Percentiles rank a stretch among this genome's conserved stretches.
phyloP scores from a whole-genome alignment of 176 grass and related monocot species.

The Cocos nucifera region DNA sequence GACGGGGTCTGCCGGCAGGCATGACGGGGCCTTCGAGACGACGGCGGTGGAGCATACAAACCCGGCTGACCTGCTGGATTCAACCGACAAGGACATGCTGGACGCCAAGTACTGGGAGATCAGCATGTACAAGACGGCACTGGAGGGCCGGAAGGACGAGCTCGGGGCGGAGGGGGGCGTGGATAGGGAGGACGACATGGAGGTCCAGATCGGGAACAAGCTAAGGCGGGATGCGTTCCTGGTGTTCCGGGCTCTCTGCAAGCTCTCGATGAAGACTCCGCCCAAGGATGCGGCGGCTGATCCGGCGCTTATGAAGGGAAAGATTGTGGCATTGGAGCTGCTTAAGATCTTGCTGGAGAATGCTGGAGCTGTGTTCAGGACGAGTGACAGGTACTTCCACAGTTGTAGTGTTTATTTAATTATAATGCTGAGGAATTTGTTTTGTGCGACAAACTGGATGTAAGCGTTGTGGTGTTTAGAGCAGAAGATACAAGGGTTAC shows the following conservation, averaged over 20 bases:
- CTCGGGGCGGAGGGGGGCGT: constrained; percentile 64
- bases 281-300: constrained; percentile 79
- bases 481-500: no score
- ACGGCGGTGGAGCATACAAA: constrained; percentile 65
- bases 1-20: constrained; percentile 38
- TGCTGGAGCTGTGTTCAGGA: constrained; percentile 94
- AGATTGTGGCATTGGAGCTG: constrained; percentile 90
- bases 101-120: constrained; percentile 99
- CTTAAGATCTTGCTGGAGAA: constrained; percentile 99
- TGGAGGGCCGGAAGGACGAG: constrained; percentile 92
- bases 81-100: constrained; percentile 93
- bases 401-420: not conserved
- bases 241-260: constrained; percentile 91
- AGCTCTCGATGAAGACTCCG: constrained; percentile 97
- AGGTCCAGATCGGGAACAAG: constrained; percentile 93
- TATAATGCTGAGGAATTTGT: no score
- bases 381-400: constrained; percentile 69
- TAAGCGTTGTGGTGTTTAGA: no score
- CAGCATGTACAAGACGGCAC: constrained; percentile 95
- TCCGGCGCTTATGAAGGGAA: constrained; percentile 79
- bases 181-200: constrained; percentile 72
- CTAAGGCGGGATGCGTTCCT: constrained; percentile 85
- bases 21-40: constrained; percentile 88
- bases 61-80: constrained; percentile 89
- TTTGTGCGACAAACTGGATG: no score